Base-by-base conservation (phyloP, 176 grass and related monocot species). In the Dendrocalamus sinicus region DNA sequence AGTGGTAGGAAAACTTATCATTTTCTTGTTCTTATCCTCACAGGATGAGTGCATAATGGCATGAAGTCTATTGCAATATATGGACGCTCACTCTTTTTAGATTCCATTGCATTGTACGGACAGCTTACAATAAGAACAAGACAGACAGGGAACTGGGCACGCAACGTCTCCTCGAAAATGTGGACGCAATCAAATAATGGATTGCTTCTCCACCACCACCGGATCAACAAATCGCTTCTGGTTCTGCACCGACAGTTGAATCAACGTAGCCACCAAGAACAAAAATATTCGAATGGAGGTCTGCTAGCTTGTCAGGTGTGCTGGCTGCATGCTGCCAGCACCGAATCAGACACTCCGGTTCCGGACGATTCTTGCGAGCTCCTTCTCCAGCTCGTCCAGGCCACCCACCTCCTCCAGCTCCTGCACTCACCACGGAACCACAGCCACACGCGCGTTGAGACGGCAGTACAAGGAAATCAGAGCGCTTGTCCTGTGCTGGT, bases 321-420 rank as follows among this genome's bases (percentile, higher is more conserved):
- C 52, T 53, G 17, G 1, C 52, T 45, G 67, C 62, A 65, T 41
- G 50, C 48, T 23, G 53, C 51, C 80, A 23, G 22, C 32, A 22
- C 7, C 30, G 24, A 37, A 72, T 74, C 69, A 76, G 15, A 40
- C 19, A 59, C 81, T 87, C 43, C 75, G 28, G 37, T 26, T 74
- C 39, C 76, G 80, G 67, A 89, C 83, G 75, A 89, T 96, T 48
- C 77, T 85, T 8, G 81, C 92, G 58, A 96, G 85, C 84, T 96
- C 91, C 75, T 91, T 89, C 89, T 96, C 91, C 87, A 96, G 66
- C 39, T 96, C 94, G 59, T 93, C 86, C 59, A 89, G 71, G 73
- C 94, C 91, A 76, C 89, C 91, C 53, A 93, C 94, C 20, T 93
- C 89, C 87, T 96, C 94, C 68, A 96, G 81, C 81, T 96, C 94